Base-by-base conservation (phyloP, 306 rosid genomes). In the Sesbania bispinosa region DNA sequence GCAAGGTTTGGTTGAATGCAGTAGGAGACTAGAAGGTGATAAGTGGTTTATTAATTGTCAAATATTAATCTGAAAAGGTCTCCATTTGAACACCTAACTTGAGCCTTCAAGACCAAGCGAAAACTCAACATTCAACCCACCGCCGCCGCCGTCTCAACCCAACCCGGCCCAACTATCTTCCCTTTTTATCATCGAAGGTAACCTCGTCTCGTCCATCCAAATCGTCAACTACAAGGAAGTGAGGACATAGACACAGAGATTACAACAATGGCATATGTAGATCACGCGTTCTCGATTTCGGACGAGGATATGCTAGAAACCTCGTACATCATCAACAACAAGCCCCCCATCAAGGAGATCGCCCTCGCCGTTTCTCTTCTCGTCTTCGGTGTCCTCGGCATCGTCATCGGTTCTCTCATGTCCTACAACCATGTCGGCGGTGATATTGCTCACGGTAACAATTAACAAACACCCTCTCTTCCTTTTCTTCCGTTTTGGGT, bases 291-390 rank as follows among this genome's bases (percentile, higher is more conserved):
- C 71, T 95, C 99, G 48, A 95, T 95, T 24, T 77, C 97, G 1
- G 99, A 95, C 71, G 99, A 95, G 70, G 99, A 95, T 78, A 76
- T 95, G 96, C 79, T 95, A 83, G 99, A 62, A 74, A 78, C 86
- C 19, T 85, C 99, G 0, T 91, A 91, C 81, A 60, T 82, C 5
- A 88, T 95, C 80, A 95, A 89, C 84, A 85, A 92, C 82, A 85
- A 55, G 30, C 96, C 99, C 23, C 99, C 99, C 11, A 52, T 88
- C 79, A 95, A 88, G 57, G 99, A 95, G 92, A 91, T 95, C 85
- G 96, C 87, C 9, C 99, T 95, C 75, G 96, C 99, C 46, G 70
- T 95, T 16, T 47, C 99, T 0, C 99, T 95, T 16, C 96, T 95
- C 59, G 84, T 95, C 51, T 88, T 88, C 38, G 99, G 99, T 2